Evolutionary conservation across 306 rosid genomes (phyloP), one percentile per base, ranked within the genome.

Genomic region (Trifolium fragiferum): DNA sequence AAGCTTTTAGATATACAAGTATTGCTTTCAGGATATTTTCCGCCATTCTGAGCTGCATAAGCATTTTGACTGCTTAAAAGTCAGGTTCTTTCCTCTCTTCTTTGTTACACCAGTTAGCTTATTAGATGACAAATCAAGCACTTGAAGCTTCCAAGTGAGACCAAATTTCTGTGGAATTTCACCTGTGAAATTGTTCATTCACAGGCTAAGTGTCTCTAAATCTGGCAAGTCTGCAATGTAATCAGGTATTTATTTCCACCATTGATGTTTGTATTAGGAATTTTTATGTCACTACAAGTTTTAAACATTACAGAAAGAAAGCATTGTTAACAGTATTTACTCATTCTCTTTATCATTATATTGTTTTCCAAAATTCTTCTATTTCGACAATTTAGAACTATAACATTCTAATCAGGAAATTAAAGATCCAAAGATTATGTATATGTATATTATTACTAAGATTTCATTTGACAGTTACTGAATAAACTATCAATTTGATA

Each of bases 131-230:
- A 92, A 85, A 37, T 90, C 93, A 14, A 92, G 83, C 18, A 73
- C 21, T 41, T 82, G 88, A 9, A 92, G 89, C 76, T 83, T 90
- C 78, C 90, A 91, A 37, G 72, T 87, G 9, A 72, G 80, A 70
- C 96, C 96, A 6, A 92, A 94, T 49, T 72, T 83, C 72, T 80
- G 70, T 0, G 96, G 98, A 16, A 92, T 88, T 61, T 73, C 85
- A 67, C 98, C 88, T 0, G 89, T 90, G 84, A 92, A 90, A 87
- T 88, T 90, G 92, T 92, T 92, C 91, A 57, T 87, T 92, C 94
- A 90, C 41, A 92, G 84, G 15, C 70, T 85, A 54, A 90, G 85
- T 2, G 84, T 79, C 59, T 85, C 90, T 70, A 92, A 84, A 57
- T 87, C 54, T 0, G 86, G 88, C 25, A 89, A 80, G 1, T 86